Evolutionary conservation across 805 yeast genomes (phyloP), one percentile per base, ranked within the genome.

Genomic region (Suhomyces vadensis): DNA sequence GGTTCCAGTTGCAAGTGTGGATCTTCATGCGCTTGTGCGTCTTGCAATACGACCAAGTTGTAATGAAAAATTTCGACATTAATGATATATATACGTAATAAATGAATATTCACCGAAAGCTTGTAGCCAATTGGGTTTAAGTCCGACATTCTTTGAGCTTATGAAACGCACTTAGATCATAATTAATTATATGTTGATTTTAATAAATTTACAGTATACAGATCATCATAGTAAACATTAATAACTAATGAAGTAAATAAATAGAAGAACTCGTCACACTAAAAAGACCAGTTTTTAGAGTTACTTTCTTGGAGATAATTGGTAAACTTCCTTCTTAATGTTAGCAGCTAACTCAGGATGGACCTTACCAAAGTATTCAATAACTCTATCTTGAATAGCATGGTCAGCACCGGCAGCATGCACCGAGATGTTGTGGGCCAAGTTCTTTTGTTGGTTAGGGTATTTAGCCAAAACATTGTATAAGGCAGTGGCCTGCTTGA

Each of bases 351-450:
- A 76, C 42, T 77, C 80, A 36, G 78, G 76, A 59, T 81, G 78
- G 42, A 90, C 95, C 67, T 83, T 82, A 45, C 76, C 60, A 63
- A 90, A 92, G 79, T 83, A 79, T 49, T 78, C 87, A 57, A 83
- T 75, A 23, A 87, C 95, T 49, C 83, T 72, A 61, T 87, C 88
- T 73, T 86, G 96, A 53, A 90, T 81, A 40, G 75, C 77, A 39
- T 86, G 82, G 53, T 79, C 77, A 24, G 97, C 97, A 53, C 64
- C 78, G 49, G 67, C 46, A 13, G 75, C 85, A 64, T 91, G 97
- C 31, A 72, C 83, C 16, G 95, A 84, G 51, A 92, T 76, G 65
- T 92, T 92, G 66, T 85, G 87, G 39, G 91, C 87, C 61, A 92
- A 75, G 56, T 88, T 80, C 57, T 75, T 79, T 71, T 89, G 97